Conservation (phyloP, 768 basidiomycete genomes). For the Sarcodon aspratus region DNA sequence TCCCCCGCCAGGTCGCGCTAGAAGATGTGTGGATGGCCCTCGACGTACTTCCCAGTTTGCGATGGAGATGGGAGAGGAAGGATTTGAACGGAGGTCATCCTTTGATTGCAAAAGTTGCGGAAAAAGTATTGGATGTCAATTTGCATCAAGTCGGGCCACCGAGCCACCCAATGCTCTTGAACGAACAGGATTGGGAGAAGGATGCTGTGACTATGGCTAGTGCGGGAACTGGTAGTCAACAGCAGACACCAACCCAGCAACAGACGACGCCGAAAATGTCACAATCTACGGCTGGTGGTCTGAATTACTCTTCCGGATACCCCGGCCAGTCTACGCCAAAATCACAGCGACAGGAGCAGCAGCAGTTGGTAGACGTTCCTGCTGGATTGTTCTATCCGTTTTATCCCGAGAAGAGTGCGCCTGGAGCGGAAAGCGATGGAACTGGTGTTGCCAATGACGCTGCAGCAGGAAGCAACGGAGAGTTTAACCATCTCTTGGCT, state of each 20-base stretch:
- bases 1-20: slow-evolving; percentile 52
- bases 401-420: slow-evolving; percentile 40
- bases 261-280: slow-evolving; percentile 22
- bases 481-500: slow-evolving; percentile 45
- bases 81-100: slow-evolving; percentile 73
- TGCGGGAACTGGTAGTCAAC: slow-evolving; percentile 2
- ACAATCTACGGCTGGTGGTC: slow-evolving; percentile 12
- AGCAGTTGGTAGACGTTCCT: slow-evolving; percentile 52
- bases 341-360: slow-evolving; percentile 8
- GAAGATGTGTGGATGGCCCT: slow-evolving; percentile 84
- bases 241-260: slow-evolving; percentile 4
- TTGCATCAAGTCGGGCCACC: slow-evolving; percentile 44
- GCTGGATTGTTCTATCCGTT: slow-evolving; percentile 68
- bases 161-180: slow-evolving; percentile 23
- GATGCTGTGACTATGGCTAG: slow-evolving; percentile 16
- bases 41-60: slow-evolving; percentile 80
- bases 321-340: slow-evolving; percentile 4
- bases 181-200: slow-evolving; percentile 34
- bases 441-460: background rate
- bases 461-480: slow-evolving; percentile 12
- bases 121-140: slow-evolving; percentile 67
- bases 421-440: background rate
- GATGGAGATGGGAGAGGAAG: slow-evolving; percentile 88
- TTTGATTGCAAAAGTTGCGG: slow-evolving; percentile 73
- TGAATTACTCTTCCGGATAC: background rate